phyloP scores from a whole-genome alignment of 192 early-diverging fungal genomes.

The Dissophora globulifera region DNA sequence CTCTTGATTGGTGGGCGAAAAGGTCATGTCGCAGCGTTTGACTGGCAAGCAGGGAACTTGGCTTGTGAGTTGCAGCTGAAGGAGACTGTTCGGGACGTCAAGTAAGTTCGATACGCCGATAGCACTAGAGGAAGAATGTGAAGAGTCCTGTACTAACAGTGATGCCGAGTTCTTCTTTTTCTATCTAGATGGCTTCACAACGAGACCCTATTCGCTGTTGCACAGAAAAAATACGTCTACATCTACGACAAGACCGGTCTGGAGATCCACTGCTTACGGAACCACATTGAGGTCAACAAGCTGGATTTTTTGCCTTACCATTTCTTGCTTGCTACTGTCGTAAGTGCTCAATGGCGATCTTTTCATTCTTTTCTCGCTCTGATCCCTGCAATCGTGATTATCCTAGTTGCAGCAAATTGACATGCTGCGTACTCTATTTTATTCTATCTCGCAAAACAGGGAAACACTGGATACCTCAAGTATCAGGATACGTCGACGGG shows the following conservation, averaged over 20 bases:
- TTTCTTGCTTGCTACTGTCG: conserved; percentile 85
- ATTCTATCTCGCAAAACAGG: conserved; percentile 59
- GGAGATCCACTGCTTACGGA: conserved; percentile 88
- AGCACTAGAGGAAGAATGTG: no score
- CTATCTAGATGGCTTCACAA: conserved; percentile 91
- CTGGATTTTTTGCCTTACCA: conserved; percentile 95
- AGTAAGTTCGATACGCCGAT: conserved; percentile 49
- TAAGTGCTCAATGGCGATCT: conserved; percentile 48
- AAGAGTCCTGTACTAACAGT: not conserved
- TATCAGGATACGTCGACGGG: conserved; percentile 98
- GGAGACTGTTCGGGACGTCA: conserved; percentile 91
- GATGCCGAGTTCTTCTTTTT: conserved; percentile 1
- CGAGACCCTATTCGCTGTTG: conserved; percentile 92
- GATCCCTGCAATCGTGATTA: no score
- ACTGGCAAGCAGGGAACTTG: conserved; percentile 87
- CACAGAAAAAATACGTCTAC: conserved; percentile 95
- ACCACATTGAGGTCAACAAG: conserved; percentile 83
- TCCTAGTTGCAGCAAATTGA: no score
- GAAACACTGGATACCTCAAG: conserved; percentile 82
- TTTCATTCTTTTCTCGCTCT: conserved; percentile 1
- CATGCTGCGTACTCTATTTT: no score
- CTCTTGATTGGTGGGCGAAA: conserved; percentile 80
- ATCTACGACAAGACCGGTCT: conserved; percentile 93
- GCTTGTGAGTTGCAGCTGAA: conserved; percentile 85
- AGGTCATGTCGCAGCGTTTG: conserved; percentile 92